Evolutionary conservation across 257 asterid genomes (phyloP), one percentile per base, ranked within the genome.

Genomic region (Lavandula angustifolia): DNA sequence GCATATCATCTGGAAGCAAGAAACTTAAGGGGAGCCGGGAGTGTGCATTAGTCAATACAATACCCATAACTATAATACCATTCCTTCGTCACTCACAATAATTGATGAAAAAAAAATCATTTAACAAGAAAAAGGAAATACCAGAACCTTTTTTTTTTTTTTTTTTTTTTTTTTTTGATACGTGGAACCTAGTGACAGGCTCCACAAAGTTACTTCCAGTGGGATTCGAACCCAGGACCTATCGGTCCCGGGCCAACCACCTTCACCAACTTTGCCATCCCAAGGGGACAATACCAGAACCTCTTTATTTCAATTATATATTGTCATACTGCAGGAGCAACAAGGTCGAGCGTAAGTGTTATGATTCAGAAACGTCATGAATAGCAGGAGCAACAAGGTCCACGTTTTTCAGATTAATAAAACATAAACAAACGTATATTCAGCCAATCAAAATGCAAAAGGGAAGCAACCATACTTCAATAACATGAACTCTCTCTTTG

Each of bases 321-420:
- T 22, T 22, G 27, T 22, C 27, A 22, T 1, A 22, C 27, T 22
- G 2, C 27, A 22, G 27, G 27, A 22, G 27, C 27, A 22, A 22
- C 27, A 22, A 22, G 27, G 27, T 22, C 27, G 27, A 22, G 27
- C 27, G 1, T 22, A 22, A 22, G 27, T 22, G 27, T 22, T 22
- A 22, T 22, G 27, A 22, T 22, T 22, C 27, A 22, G 1, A 22
- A 22, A 22, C 27, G 1, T 22, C 27, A 22, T 22, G 27, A 22
- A 22, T 22, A n/a, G n/a, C n/a, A 71, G 49, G 46, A 44, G 60
- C 48, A 53, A 53, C 54, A 11, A 41, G 27, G 33, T 48, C 31
- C n/a, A n/a, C n/a, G n/a, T n/a, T n/a, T n/a, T n/a, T n/a, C 27
- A 22, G 46, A 34, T 18, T 58, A 12, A 32, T 22, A 47, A 62